Conservation (phyloP, 345 rosid species). For the Linum tenue region DNA sequence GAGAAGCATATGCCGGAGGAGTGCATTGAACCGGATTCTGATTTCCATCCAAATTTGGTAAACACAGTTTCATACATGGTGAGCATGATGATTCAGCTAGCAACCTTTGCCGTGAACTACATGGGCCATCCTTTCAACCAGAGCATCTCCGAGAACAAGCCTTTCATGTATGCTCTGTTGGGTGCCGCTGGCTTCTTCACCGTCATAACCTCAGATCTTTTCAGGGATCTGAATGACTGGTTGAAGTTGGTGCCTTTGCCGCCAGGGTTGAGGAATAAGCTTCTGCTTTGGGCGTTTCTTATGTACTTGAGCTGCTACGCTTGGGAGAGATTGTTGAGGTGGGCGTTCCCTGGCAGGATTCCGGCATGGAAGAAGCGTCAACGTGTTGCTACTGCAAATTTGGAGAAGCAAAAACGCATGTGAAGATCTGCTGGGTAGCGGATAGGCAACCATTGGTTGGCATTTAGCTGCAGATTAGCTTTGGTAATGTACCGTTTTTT, state of each 20-base stretch:
- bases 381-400: slow-evolving; percentile 36
- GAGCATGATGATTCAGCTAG: slow-evolving; percentile 96
- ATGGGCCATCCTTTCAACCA: slow-evolving; percentile 99
- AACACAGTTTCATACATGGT: slow-evolving; percentile 99
- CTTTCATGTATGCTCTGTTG: slow-evolving; percentile 66
- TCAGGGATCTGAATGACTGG: slow-evolving; percentile 78
- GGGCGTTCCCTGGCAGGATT: slow-evolving; percentile 77
- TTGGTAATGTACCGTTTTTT: no score
- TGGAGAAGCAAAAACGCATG: slow-evolving; percentile 56
- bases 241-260: slow-evolving; percentile 87
- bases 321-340: slow-evolving; percentile 78
- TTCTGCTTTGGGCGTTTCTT: slow-evolving; percentile 66
- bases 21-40: slow-evolving; percentile 92
- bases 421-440: slow-evolving; percentile 12
- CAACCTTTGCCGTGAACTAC: slow-evolving; percentile 91
- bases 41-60: slow-evolving; percentile 85
- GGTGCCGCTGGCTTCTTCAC: slow-evolving; percentile 75
- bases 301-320: slow-evolving; percentile 65
- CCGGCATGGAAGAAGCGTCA: slow-evolving; percentile 76
- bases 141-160: slow-evolving; percentile 81
- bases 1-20: slow-evolving; percentile 97
- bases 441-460: no score
- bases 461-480: no score
- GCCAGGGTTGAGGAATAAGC: slow-evolving; percentile 63
- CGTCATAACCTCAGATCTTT: slow-evolving; percentile 69